A percentile compares a stretch with the other conserved stretches of the same genome.
Evolutionary conservation across 352 stramenopile genomes (phyloP).

Genomic region (Pythium pectinolyticum): DNA sequence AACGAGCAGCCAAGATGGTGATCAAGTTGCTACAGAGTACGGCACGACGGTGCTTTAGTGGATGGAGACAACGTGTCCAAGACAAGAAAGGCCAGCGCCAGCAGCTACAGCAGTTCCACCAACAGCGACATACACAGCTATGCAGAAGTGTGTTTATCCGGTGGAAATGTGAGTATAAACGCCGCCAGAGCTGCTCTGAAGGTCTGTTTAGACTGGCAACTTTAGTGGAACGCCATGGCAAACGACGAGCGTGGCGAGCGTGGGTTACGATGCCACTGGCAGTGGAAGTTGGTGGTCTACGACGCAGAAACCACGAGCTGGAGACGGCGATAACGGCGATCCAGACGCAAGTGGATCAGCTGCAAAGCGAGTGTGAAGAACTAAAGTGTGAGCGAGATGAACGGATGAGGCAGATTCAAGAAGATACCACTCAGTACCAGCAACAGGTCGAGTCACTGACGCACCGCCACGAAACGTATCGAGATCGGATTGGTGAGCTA

Average conservation of each 20-base stretch:
- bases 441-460: background rate
- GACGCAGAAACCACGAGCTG: background rate
- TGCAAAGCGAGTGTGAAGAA: background rate
- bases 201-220: background rate
- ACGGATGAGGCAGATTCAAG: background rate
- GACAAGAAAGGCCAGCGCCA: background rate
- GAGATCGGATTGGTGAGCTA: background rate
- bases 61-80: background rate
- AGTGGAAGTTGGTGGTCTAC: background rate
- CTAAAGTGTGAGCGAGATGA: background rate
- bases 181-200: background rate
- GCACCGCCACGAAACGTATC: background rate
- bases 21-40: conserved; percentile 1
- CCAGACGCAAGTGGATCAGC: background rate
- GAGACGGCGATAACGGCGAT: background rate
- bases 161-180: background rate
- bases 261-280: background rate
- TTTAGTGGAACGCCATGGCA: background rate
- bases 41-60: conserved; percentile 16
- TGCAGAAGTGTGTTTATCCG: background rate
- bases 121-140: background rate
- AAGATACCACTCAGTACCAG: background rate
- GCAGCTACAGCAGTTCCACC: background rate
- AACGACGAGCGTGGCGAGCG: conserved; percentile 2
- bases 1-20: conserved; percentile 12